Conservation (phyloP, 192 early-diverging fungal genomes). For the Pilaira anomala region DNA sequence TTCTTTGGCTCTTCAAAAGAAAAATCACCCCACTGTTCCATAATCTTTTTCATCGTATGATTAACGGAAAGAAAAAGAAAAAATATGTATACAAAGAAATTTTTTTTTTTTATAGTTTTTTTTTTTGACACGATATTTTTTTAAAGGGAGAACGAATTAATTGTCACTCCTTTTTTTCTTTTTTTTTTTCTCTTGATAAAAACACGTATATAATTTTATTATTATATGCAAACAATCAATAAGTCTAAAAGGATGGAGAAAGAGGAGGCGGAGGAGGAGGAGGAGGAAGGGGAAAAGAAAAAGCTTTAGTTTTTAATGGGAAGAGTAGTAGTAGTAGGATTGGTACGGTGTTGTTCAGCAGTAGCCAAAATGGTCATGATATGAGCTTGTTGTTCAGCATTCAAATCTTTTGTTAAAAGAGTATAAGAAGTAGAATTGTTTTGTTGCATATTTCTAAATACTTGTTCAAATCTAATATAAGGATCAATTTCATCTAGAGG, state of each 20-base stretch:
- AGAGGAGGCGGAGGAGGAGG: background rate
- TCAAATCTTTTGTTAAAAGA: slow-evolving; percentile 53
- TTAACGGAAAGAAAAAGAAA: too few species aligned
- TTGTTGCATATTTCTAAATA: slow-evolving; percentile 59
- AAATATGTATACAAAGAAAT: background rate
- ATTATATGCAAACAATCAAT: too few species aligned
- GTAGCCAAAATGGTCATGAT: slow-evolving; percentile 46
- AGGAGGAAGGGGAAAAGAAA: background rate
- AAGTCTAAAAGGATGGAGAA: too few species aligned
- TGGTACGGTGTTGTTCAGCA: slow-evolving; percentile 38
- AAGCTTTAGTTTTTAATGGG: too few species aligned
- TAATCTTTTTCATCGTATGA: background rate
- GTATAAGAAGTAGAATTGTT: slow-evolving; percentile 52
- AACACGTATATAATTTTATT: too few species aligned
- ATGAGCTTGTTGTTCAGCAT: slow-evolving; percentile 45
- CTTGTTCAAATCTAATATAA: slow-evolving; percentile 68
- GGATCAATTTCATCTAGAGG: slow-evolving; percentile 76
- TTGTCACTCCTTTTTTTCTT: too few species aligned
- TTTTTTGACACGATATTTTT: too few species aligned
- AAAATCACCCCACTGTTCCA: background rate
- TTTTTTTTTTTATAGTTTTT: background rate
- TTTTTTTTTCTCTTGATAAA: too few species aligned
- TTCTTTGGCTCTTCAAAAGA: background rate
- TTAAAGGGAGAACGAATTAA: too few species aligned
- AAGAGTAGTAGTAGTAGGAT: slow-evolving; percentile 5